A percentile compares a stretch with the other conserved stretches of the same genome.
Evolutionary conservation across 2,329 filamentous ascomycete genomes (phyloP).

Genomic region (Fusarium burgessii): DNA sequence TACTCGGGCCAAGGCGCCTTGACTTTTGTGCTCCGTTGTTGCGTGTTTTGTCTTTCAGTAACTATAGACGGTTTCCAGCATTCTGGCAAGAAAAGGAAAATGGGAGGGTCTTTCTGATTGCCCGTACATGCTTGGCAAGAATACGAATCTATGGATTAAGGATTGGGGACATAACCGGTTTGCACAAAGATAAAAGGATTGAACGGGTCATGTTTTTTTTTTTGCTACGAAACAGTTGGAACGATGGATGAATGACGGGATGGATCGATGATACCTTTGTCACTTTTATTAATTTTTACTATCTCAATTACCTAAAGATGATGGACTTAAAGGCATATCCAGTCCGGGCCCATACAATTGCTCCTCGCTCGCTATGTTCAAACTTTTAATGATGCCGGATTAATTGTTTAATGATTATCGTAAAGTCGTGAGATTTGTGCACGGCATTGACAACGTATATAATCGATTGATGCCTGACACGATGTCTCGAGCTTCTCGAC

Average conservation of each 20-base stretch:
- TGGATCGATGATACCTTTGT: constrained; percentile 37
- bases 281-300: constrained; percentile 11
- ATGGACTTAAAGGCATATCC: not conserved
- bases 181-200: not conserved
- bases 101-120: not conserved
- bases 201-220: constrained; percentile 4
- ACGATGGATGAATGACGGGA: constrained; percentile 36
- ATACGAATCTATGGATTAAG: constrained; percentile 10
- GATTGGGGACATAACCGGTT: constrained; percentile 4
- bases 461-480: not conserved
- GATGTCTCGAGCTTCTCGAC: not conserved
- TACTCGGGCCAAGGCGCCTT: constrained; percentile 3
- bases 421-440: not conserved
- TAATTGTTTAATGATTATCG: not conserved
- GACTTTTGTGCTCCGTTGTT: constrained; percentile 3
- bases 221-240: constrained; percentile 27
- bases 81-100: constrained; percentile 16
- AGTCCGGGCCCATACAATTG: not conserved
- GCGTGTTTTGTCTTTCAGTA: constrained; percentile 2
- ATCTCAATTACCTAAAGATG: constrained; percentile 15
- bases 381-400: constrained; percentile 12
- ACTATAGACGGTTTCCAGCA: constrained; percentile 36
- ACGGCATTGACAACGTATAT: not conserved
- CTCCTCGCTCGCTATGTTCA: constrained; percentile 29
- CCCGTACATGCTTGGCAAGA: constrained; percentile 11